Evolutionary conservation across 345 rosid genomes (phyloP).

Genomic region (Lagerstroemia speciosa): DNA sequence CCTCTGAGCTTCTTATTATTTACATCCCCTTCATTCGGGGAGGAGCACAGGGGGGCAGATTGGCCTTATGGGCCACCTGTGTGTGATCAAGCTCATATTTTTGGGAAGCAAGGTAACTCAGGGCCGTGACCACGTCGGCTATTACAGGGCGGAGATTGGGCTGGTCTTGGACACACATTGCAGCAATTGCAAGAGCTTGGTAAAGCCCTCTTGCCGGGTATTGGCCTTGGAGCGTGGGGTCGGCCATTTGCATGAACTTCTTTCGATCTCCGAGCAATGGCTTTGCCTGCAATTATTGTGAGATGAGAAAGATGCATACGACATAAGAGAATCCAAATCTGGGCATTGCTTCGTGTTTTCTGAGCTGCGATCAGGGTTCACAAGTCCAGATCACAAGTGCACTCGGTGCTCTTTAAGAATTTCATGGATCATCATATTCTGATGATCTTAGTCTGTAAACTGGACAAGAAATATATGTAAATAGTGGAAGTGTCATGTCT

Average conservation of each 20-base stretch:
- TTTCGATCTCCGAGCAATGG: conserved; percentile 74
- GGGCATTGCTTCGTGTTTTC: too few species aligned
- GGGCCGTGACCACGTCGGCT: conserved; percentile 89
- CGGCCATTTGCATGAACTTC: conserved; percentile 70
- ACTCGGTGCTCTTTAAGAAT: too few species aligned
- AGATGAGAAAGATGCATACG: neutral
- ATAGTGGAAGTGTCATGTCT: too few species aligned
- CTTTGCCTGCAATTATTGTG: conserved; percentile 48
- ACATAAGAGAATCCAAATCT: neutral
- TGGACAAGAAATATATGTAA: too few species aligned
- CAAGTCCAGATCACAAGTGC: neutral
- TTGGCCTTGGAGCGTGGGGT: conserved; percentile 71
- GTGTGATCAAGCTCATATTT: conserved; percentile 39
- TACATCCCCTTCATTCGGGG: conserved; percentile 37
- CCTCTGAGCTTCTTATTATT: conserved; percentile 20
- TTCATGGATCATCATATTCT: too few species aligned
- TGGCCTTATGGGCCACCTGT: conserved; percentile 32
- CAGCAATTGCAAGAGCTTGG: conserved; percentile 93
- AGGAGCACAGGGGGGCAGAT: conserved; percentile 41
- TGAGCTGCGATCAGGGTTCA: neutral
- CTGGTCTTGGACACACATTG: conserved; percentile 91
- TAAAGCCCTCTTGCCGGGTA: conserved; percentile 75
- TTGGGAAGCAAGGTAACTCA: conserved; percentile 71
- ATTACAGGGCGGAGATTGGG: conserved; percentile 73
- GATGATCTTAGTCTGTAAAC: too few species aligned